phyloP scores from a whole-genome alignment of 805 yeast species.

The Metschnikowia anglica region DNA sequence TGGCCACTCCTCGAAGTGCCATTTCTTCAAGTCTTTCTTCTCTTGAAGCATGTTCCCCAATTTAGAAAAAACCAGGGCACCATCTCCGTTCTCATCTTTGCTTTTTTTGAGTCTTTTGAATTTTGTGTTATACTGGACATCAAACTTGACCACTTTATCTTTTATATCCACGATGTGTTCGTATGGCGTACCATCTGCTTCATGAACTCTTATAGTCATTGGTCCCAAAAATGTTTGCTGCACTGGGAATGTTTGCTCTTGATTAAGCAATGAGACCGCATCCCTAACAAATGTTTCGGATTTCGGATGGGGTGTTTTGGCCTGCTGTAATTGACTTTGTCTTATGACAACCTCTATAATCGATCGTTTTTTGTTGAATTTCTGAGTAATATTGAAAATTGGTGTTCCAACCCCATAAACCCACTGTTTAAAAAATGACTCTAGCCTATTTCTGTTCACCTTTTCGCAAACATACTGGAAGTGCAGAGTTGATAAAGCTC shows the following conservation, averaged over 20 bases:
- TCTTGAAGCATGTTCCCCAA: conserved; percentile 76
- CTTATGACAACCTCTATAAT: conserved; percentile 92
- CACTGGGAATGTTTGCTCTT: conserved; percentile 38
- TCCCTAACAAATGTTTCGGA: conserved; percentile 46
- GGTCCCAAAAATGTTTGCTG: conserved; percentile 82
- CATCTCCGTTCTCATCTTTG: conserved; percentile 39
- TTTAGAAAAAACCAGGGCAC: conserved; percentile 43
- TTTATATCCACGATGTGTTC: conserved; percentile 94
- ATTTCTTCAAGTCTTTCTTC: conserved; percentile 58
- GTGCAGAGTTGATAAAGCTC: conserved; percentile 75
- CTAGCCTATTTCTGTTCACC: conserved; percentile 83
- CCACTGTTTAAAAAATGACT: conserved; percentile 90
- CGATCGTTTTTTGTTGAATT: conserved; percentile 91
- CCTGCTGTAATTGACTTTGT: conserved; percentile 76
- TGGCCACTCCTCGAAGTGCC: conserved; percentile 74
- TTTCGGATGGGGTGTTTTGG: conserved; percentile 38
- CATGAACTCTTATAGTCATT: conserved; percentile 94
- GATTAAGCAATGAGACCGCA: conserved; percentile 43
- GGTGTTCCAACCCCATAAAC: conserved; percentile 88
- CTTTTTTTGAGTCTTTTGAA: conserved; percentile 77
- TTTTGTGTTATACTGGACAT: conserved; percentile 93
- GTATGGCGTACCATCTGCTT: conserved; percentile 97
- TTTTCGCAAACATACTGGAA: conserved; percentile 94
- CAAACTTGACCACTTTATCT: conserved; percentile 81
- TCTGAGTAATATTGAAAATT: conserved; percentile 80